A percentile compares a stretch with the other conserved stretches of the same genome.
phyloP scores from a whole-genome alignment of 2,329 filamentous ascomycete species.

The Sordariomycetes sp. region DNA sequence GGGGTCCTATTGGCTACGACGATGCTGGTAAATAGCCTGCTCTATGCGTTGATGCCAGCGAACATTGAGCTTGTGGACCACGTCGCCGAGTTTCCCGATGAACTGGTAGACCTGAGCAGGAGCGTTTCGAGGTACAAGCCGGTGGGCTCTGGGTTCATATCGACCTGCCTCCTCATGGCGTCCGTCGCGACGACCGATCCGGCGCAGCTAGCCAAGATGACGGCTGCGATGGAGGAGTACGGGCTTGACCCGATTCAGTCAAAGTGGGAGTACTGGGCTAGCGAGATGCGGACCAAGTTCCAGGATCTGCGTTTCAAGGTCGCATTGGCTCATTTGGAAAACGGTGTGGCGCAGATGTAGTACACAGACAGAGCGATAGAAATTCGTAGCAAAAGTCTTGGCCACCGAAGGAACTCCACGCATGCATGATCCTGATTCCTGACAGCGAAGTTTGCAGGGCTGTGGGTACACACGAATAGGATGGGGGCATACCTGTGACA shows the following conservation, averaged over 20 bases:
- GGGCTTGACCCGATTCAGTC: not conserved
- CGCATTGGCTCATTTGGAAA: not conserved
- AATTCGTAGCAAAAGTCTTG: not conserved
- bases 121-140: constrained; percentile 12
- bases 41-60: constrained; percentile 11
- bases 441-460: no score
- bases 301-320: not conserved
- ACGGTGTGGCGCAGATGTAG: not conserved
- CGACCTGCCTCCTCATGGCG: constrained; percentile 13
- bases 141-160: constrained; percentile 16
- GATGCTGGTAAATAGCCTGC: constrained; percentile 13
- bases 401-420: not conserved
- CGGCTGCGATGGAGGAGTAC: not conserved
- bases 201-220: not conserved
- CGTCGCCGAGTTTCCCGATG: constrained; percentile 9
- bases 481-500: not conserved
- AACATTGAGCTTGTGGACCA: constrained; percentile 10
- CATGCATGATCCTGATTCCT: not conserved
- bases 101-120: constrained; percentile 13
- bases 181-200: constrained; percentile 18
- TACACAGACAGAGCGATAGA: not conserved
- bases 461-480: not conserved
- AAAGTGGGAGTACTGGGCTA: not conserved
- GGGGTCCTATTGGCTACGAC: constrained; percentile 11
- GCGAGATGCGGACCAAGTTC: not conserved